Evolutionary conservation across 1,284 basidiomycete species (phyloP), one percentile per base, ranked within the genome.

Genomic region (Marasmius sp.): DNA sequence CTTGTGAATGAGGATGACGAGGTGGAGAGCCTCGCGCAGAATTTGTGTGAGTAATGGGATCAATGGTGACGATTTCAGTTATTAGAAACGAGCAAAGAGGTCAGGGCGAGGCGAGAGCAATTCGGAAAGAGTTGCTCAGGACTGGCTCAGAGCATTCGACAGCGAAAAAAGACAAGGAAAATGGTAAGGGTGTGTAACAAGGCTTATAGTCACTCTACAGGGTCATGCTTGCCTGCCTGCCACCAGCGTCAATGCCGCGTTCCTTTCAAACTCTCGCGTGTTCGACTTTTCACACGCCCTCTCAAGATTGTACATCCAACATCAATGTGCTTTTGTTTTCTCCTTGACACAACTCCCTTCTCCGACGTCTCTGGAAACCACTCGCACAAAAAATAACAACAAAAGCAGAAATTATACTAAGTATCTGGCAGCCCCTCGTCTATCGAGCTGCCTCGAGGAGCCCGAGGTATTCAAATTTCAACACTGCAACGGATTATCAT

Each of bases 41-140:
- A 79, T 75, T 78, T 76, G 81, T 75, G 72, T 79, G 76, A 70
- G 80, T 84, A 79, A 81, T 75, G 78, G 87, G 79, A 87, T 88
- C 85, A 89, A 89, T 89, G 78, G 81, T 89, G 83, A 76, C 83
- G 37, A 52, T 58, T 59, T 27, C 27, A 5, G 27, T 27, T 27
- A 27, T 27, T 5, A n/a, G 45, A 37, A 54, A 34, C 54, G 52
- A 60, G 33, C 47, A 54, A 55, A 43, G 22, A 52, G 34, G 27
- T 51, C n/a, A 27, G 34, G 38, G 50, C 55, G 49, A 54, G 16
- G 52, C 36, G 52, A 34, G 38, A 37, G 20, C 14, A 16, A 38
- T 18, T 18, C 37, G 33, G 34, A 34, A 37, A 11, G 18, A 36
- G 7, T 48, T 57, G 37, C 52, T 48, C 37, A 59, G 14, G 38